Base-by-base conservation (phyloP, 371 early-diverging fungal genomes). In the Apophysomyces ossiformis region DNA sequence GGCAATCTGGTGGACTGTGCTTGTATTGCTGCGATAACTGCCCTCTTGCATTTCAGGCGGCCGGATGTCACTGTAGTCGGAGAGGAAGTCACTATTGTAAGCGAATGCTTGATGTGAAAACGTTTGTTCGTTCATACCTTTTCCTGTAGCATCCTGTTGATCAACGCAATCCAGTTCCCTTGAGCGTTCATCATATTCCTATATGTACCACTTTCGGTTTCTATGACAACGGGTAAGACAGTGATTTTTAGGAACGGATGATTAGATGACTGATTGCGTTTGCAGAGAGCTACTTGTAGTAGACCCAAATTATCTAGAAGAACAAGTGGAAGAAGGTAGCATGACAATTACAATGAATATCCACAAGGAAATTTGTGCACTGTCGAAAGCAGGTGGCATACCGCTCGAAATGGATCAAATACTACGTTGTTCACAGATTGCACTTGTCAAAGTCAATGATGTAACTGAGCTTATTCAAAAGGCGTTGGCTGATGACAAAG, bases 1-100 rank as follows among this genome's bases (percentile, higher is more conserved):
- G 99, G 99, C 37, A 98, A 97, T 73, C 67, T 97, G 58, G 73
- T 94, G 11, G 98, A 97, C 69, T 93, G 94, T 37, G 96, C 96
- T 0, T 89, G 93, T 61, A 89, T 96, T 41, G 98, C 97, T 1
- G 93, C 96, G 4, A 89, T 96, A 37, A 88, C 95, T 1, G 96
- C 96, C 4, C 74, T 99, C 26, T 70, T 90, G 63, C 96, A 97
- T 71, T 99, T 97, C 72, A 85, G 92, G 60, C 79, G 97, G 38
- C 97, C 97, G 13, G 99, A 97, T 69, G 94, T 97, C 43, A 92
- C 95, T 16, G 93, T 98, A 0, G 85, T 88, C 11, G 97, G 95
- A 37, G 93, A 93, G 57, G 92, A 92, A 37, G 96, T 96, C 18
- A 93, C 91, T 16, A 88, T 98, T 64, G 94, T 93, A 87, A 26